These are phyloP conservation scores for Penicillium steckii DNA, from an alignment of 495 filamentous ascomycete species.

Conservation along the genomic window DNA sequence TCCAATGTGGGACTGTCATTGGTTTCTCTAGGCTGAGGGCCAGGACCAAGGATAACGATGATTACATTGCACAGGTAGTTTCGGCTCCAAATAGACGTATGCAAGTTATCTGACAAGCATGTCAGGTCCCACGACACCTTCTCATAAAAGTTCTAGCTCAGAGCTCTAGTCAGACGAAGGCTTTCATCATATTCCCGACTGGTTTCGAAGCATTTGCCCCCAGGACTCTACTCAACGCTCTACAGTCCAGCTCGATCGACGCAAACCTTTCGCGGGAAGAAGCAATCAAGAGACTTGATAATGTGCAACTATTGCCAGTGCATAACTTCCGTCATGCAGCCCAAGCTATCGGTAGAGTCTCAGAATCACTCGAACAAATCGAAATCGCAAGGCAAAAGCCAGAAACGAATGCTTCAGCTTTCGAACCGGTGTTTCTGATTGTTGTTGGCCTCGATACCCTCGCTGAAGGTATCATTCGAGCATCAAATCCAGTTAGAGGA, in stretches of 20 bases:
- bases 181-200: conserved; percentile 62
- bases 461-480: conserved; percentile 36
- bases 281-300: conserved; percentile 36
- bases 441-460: conserved; percentile 42
- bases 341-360: conserved; percentile 36
- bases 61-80: conserved; percentile 36
- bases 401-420: too few relatives aligned
- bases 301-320: conserved; percentile 40
- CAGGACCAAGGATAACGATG: conserved; percentile 25
- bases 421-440: conserved; percentile 25
- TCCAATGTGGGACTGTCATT: conserved; percentile 35
- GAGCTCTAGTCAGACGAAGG: conserved; percentile 12
- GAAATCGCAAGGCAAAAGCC: conserved; percentile 9
- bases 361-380: conserved; percentile 23
- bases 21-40: conserved; percentile 38
- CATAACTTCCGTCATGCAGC: conserved; percentile 34
- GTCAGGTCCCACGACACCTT: conserved; percentile 18
- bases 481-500: conserved; percentile 40
- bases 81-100: background rate
- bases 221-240: conserved; percentile 57
- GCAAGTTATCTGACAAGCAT: background rate
- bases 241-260: conserved; percentile 17
- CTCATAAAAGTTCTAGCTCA: conserved; percentile 12
- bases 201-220: conserved; percentile 82
- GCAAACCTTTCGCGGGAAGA: conserved; percentile 27